Conservation (phyloP, 2,329 filamentous ascomycete genomes). For the Tolypocladium pustulatum region DNA sequence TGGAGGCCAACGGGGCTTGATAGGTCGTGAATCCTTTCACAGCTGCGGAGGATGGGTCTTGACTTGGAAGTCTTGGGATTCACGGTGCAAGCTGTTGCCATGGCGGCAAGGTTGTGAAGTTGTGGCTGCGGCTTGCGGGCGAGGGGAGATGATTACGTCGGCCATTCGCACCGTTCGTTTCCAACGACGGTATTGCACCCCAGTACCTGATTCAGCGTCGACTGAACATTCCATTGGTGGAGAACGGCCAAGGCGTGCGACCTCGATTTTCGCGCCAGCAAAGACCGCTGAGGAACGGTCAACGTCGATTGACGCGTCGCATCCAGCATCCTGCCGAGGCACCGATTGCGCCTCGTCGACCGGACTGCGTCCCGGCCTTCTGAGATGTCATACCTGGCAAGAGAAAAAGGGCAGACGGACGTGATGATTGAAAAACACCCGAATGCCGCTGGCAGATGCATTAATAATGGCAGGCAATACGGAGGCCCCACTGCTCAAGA, state of each 20-base stretch:
- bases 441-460: neutral
- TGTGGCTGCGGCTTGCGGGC: neutral
- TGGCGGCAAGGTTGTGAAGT: neutral
- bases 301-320: neutral
- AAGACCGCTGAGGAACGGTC: neutral
- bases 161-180: neutral
- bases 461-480: neutral
- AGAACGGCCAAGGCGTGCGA: neutral
- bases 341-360: too few relatives aligned
- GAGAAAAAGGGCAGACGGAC: neutral
- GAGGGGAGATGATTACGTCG: neutral
- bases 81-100: neutral
- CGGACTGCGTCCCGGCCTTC: neutral
- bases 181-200: neutral
- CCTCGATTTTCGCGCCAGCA: too few relatives aligned
- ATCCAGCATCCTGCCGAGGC: too few relatives aligned
- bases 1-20: neutral
- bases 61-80: neutral
- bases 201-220: neutral
- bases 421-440: neutral
- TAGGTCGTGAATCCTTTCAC: neutral
- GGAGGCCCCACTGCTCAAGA: neutral
- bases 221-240: neutral
- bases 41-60: too few relatives aligned
- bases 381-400: neutral